These are phyloP conservation scores for Sarcomyxa edulis DNA, from an alignment of 768 basidiomycete genomes.

Conservation along the genomic window DNA sequence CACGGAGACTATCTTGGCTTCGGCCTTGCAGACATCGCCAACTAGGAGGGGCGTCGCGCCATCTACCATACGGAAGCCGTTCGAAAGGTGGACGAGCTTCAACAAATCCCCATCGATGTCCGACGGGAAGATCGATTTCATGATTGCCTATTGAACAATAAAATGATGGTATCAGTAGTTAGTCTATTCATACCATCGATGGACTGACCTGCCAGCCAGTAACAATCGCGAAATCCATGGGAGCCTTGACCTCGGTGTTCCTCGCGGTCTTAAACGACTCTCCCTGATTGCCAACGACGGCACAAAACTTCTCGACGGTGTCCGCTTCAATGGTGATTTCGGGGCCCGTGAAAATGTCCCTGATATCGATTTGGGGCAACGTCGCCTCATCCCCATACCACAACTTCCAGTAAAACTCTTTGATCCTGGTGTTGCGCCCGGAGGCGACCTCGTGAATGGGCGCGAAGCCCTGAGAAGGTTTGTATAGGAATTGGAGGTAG, in stretches of 20 bases:
- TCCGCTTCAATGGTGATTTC: conserved; percentile 75
- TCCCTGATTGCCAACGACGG: conserved; percentile 88
- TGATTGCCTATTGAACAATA: conserved; percentile 73
- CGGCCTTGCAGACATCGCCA: conserved; percentile 87
- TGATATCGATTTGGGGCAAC: conserved; percentile 75
- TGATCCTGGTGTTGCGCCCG: conserved; percentile 85
- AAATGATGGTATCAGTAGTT: conserved; percentile 7
- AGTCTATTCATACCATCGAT: background rate
- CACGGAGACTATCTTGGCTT: conserved; percentile 85
- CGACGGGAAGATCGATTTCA: conserved; percentile 94
- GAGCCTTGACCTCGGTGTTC: conserved; percentile 70
- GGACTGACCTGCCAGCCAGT: conserved; percentile 91
- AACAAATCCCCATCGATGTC: conserved; percentile 91
- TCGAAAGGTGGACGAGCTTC: conserved; percentile 95
- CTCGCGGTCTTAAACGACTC: conserved; percentile 84
- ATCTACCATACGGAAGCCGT: conserved; percentile 88
- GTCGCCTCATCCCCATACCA: conserved; percentile 90
- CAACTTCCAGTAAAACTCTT: conserved; percentile 96
- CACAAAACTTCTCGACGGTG: conserved; percentile 85
- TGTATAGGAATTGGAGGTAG: conserved; percentile 76
- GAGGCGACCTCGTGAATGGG: conserved; percentile 89
- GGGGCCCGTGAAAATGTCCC: conserved; percentile 81
- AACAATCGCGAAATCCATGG: conserved; percentile 99
- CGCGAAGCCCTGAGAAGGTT: conserved; percentile 81
- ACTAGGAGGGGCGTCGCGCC: conserved; percentile 72